Percentiles rank a stretch among this genome's conserved stretches.
Conservation (phyloP, 805 yeast species). For the Lachancea nothofagi region DNA sequence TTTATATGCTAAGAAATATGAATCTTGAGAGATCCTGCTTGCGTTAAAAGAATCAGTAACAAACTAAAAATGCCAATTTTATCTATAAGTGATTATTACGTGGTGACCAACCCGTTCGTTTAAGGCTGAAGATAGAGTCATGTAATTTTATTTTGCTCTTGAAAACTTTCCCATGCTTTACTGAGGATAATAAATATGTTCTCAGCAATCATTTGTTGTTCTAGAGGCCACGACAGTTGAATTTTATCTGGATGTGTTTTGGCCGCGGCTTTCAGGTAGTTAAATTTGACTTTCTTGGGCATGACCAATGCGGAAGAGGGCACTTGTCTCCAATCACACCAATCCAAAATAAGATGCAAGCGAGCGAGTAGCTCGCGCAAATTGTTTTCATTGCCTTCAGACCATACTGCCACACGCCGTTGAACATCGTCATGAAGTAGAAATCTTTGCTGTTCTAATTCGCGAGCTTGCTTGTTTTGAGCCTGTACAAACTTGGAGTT, state of each 20-base stretch:
- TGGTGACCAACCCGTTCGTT: no score
- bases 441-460: slow-evolving; percentile 52
- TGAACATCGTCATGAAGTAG: slow-evolving; percentile 60
- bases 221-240: slow-evolving; percentile 46
- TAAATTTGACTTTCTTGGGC: slow-evolving; percentile 82
- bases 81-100: neutral
- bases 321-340: slow-evolving; percentile 64
- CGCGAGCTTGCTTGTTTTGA: slow-evolving; percentile 41
- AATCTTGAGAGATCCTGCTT: neutral
- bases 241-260: slow-evolving; percentile 87
- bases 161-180: slow-evolving; percentile 85
- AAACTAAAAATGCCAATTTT: neutral
- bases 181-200: slow-evolving; percentile 78
- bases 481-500: slow-evolving; percentile 39
- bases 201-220: slow-evolving; percentile 79
- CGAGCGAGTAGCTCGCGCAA: slow-evolving; percentile 71
- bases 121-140: no score
- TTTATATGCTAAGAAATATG: slow-evolving; percentile 38
- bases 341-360: slow-evolving; percentile 62
- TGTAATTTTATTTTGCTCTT: slow-evolving; percentile 42
- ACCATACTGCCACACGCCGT: slow-evolving; percentile 54
- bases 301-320: slow-evolving; percentile 71
- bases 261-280: slow-evolving; percentile 85
- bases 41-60: neutral
- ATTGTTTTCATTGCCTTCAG: slow-evolving; percentile 70